Evolutionary conservation across 208 protist species (phyloP).

Genomic region (Phytomonas sp.): DNA sequence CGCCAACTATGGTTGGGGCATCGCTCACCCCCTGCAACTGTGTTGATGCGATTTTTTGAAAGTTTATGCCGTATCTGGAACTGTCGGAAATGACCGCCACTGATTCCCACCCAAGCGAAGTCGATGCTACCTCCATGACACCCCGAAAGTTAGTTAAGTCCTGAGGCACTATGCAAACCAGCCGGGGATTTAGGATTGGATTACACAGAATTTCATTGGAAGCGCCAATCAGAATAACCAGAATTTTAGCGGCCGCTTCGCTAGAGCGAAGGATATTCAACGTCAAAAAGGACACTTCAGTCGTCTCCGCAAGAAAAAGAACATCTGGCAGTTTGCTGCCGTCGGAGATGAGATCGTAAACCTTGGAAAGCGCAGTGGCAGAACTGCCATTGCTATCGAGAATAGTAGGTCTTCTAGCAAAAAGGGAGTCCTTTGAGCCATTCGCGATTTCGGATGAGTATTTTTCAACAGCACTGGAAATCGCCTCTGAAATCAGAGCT

Average conservation of each 20-base stretch:
- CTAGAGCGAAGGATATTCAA: constrained; percentile 50
- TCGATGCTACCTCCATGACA: constrained; percentile 53
- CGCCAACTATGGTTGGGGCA: constrained; percentile 54
- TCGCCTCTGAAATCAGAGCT: constrained; percentile 19
- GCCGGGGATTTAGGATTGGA: constrained; percentile 36
- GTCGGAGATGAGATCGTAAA: constrained; percentile 33
- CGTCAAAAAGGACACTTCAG: constrained; percentile 51
- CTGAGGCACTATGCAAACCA: constrained; percentile 67
- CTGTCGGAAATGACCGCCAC: constrained; percentile 60
- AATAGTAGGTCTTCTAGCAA: constrained; percentile 27
- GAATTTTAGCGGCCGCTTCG: constrained; percentile 26
- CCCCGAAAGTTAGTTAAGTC: constrained; percentile 65
- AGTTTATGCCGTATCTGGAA: constrained; percentile 47
- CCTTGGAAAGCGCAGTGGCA: constrained; percentile 36
- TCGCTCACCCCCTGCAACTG: constrained; percentile 37
- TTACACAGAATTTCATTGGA: constrained; percentile 65
- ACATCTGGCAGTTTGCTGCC: constrained; percentile 32
- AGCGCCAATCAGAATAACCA: constrained; percentile 51
- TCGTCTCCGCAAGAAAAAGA: constrained; percentile 61
- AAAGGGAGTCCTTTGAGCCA: constrained; percentile 14
- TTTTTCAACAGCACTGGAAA: constrained; percentile 8
- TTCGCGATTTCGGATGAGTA: not conserved
- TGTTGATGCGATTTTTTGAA: constrained; percentile 27
- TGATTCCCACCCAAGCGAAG: constrained; percentile 58
- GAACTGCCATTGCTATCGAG: constrained; percentile 52